Base-by-base conservation (phyloP, 2,329 filamentous ascomycete genomes). In the Beauveria australis region DNA sequence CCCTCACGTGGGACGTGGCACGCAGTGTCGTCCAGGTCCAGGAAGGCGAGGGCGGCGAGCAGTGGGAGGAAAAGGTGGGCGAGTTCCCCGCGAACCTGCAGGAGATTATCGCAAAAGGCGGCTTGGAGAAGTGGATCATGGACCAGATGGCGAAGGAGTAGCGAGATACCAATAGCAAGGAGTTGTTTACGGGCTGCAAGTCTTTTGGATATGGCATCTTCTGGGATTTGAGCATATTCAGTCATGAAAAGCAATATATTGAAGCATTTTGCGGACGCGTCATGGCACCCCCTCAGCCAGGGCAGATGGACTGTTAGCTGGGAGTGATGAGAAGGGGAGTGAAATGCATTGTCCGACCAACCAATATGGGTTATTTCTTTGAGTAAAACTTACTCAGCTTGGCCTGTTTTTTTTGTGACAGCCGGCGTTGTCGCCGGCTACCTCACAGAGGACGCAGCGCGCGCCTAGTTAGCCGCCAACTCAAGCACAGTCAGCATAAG, bases 81-180 rank as follows among this genome's bases (percentile, higher is more conserved):
- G 65, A 68, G 60, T 60, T 68, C 16, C 55, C 65, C 1, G 51
- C 57, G 24, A 69, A 62, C 47, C 10, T 69, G 58, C 67, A 69
- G 53, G 66, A 64, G n/a, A 69, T 68, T 49, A 64, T 69, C n/a
- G 67, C 66, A n/a, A 61, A 59, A 22, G 66, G 64, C 2, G 64
- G 64, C 2, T 51, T 68, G 54, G 61, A 60, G 48, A 56, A 58
- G 16, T 69, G 67, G 66, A 57, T 62, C 44, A 66, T 65, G 63
- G 19, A 51, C n/a, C 53, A 66, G 62, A 59, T 66, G 46, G 47
- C 80, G 1, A 85, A 55, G 43, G 28, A 22, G 41, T 55, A 55
- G 8, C 8, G 24, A 55, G n/a, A 44, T 55, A 55, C 19, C 40
- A 46, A 16, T 24, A 6, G 26, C 9, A 37, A n/a, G 19, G 12